Base-by-base conservation (phyloP, 164 flowering plant genomes). In the Aristolochia fimbriata region DNA sequence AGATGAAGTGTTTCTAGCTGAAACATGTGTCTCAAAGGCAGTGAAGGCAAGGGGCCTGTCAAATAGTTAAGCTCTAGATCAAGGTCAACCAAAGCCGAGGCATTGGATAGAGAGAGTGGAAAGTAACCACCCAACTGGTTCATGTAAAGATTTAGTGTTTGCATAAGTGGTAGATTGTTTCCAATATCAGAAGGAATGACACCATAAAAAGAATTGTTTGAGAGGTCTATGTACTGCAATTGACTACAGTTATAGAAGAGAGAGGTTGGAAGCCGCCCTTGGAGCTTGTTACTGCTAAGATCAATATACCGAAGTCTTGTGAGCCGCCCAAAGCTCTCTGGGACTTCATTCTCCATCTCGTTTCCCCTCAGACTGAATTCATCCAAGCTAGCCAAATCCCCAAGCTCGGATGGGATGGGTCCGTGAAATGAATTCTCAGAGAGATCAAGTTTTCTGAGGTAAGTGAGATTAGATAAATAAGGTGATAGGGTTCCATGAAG, bases 51-150 rank as follows among this genome's bases (percentile, higher is more conserved):
- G 49, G 70, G 76, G 8, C 84, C 84, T 6, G 70, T 50, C 13
- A 83, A 72, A 47, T 25, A 30, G 49, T 83, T 83, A 53, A 57
- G 25, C 66, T 83, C 84, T 31, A 78, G 63, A 65, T 83, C 87
- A 51, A 80, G 59, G 54, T 52, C 65, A 2, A 1, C 27, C 56
- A 76, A 12, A n/a, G 15, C 11, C 6, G 87, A 70, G 31, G 69
- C 61, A 61, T 83, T 80, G 46, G 67, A 43, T 8, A 82, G 62
- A 19, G 84, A 73, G 0, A 51, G 0, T 13, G 87, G 86, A 15
- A 82, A 65, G 52, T 62, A 64, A 17, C 87, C 87, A 14, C 52
- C 66, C n/a, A 82, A 68, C 15, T 65, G 66, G 59, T 82, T 82
- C 55, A 62, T 54, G 70, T 70, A 80, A 23, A 82, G 57, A 52